Conservation (phyloP, 1,284 basidiomycete species). For the Marasmius oreades region DNA sequence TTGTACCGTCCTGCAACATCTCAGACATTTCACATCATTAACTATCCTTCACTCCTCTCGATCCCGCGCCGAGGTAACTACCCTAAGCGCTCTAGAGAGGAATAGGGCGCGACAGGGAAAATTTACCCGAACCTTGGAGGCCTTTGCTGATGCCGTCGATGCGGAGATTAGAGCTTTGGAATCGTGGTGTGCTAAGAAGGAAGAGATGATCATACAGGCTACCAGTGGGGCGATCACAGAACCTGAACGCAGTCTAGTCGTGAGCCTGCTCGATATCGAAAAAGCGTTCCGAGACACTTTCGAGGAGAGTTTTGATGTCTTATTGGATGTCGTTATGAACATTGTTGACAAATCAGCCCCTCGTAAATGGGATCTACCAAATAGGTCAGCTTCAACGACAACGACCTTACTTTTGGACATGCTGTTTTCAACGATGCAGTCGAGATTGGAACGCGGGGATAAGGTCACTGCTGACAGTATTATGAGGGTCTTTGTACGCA, state of each 20-base stretch:
- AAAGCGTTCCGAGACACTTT: conserved; percentile 56
- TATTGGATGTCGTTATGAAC: conserved; percentile 43
- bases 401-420: conserved; percentile 61
- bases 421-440: conserved; percentile 52
- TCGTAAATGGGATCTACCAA: conserved; percentile 34
- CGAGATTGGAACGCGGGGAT: conserved; percentile 56
- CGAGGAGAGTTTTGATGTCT: conserved; percentile 49
- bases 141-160: conserved; percentile 75
- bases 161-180: conserved; percentile 55
- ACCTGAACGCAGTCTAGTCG: conserved; percentile 32
- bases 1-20: conserved; percentile 55
- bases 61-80: conserved; percentile 14
- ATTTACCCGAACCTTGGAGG: conserved; percentile 66
- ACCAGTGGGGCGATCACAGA: conserved; percentile 36
- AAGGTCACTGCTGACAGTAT: conserved; percentile 48
- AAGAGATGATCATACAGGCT: conserved; percentile 61
- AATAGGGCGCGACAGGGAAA: conserved; percentile 5
- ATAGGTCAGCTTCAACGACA: conserved; percentile 44
- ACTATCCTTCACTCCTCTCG: conserved; percentile 33
- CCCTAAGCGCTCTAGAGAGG: conserved; percentile 4
- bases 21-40: conserved; percentile 56
- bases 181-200: conserved; percentile 66
- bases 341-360: conserved; percentile 22
- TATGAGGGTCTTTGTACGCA: conserved; percentile 56
- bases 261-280: conserved; percentile 67